These are phyloP conservation scores for Zizania palustris DNA, from an alignment of 202 grass and related monocot genomes.

Conservation along the genomic window DNA sequence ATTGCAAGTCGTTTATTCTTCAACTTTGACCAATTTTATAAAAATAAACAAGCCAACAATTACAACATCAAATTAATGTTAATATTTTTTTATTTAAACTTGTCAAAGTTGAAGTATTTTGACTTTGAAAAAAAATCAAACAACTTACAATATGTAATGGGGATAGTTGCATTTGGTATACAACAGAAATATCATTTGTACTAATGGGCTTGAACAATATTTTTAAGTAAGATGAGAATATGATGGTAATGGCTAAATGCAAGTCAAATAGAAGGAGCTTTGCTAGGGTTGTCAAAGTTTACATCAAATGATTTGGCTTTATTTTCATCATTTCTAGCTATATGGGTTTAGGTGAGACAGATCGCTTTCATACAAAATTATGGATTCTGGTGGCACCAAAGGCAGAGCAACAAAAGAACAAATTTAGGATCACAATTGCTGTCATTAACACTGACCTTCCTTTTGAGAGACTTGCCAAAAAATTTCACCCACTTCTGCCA, in stretches of 20 bases:
- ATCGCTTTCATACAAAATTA: conserved; percentile 16
- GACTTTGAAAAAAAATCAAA: too few relatives aligned
- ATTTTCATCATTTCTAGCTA: conserved; percentile 14
- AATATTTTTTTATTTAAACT: too few relatives aligned
- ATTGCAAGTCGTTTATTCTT: too few relatives aligned
- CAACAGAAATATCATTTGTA: not conserved
- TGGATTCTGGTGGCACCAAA: not conserved
- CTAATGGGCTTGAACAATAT: not conserved
- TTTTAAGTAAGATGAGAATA: not conserved
- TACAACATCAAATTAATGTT: too few relatives aligned
- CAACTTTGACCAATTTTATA: too few relatives aligned
- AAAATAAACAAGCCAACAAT: too few relatives aligned
- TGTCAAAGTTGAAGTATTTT: too few relatives aligned
- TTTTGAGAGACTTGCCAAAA: conserved; percentile 89
- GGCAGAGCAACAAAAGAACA: conserved; percentile 29
- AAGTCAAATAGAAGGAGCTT: not conserved
- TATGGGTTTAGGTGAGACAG: conserved; percentile 26
- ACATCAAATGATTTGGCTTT: conserved; percentile 23
- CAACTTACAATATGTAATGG: too few relatives aligned
- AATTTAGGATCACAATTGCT: not conserved
- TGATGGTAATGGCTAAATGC: too few relatives aligned
- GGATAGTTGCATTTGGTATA: not conserved
- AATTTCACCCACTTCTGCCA: conserved; percentile 97
- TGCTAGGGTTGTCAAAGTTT: conserved; percentile 26
- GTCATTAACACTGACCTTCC: conserved; percentile 62